Percentiles rank a stretch among this genome's conserved stretches.
phyloP scores from a whole-genome alignment of 345 rosid species.

The Diplotaxis tenuifolia region DNA sequence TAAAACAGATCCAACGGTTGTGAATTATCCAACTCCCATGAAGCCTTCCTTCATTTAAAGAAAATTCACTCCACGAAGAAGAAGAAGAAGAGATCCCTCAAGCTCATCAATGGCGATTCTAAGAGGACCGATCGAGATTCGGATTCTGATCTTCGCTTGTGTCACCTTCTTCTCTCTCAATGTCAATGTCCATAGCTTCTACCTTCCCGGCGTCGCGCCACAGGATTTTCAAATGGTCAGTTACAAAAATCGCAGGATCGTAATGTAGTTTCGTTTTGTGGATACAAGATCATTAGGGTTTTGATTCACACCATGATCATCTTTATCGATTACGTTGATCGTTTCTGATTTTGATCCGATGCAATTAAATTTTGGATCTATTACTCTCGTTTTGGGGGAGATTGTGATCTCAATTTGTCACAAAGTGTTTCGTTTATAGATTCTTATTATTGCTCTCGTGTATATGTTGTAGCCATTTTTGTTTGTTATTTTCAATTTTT shows the following conservation, averaged over 20 bases:
- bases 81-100: conserved; percentile 10
- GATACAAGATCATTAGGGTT: background rate
- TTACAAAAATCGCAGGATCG: background rate
- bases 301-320: background rate
- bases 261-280: background rate
- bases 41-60: conserved; percentile 18
- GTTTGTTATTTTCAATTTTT: background rate
- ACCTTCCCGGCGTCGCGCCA: conserved; percentile 83
- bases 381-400: background rate
- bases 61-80: conserved; percentile 8
- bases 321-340: background rate
- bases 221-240: conserved; percentile 56
- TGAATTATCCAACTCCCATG: background rate
- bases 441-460: background rate
- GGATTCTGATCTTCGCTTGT: conserved; percentile 32
- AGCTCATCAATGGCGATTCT: conserved; percentile 43
- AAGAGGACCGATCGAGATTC: conserved; percentile 17
- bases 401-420: conserved; percentile 1
- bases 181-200: conserved; percentile 45
- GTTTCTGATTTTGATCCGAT: conserved; percentile 5
- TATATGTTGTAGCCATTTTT: background rate
- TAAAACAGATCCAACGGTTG: conserved; percentile 19
- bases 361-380: background rate
- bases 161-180: conserved; percentile 16
- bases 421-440: background rate